A percentile compares a stretch with the other conserved stretches of the same genome.
These are phyloP conservation scores for Penicillium maclennaniae DNA, from an alignment of 495 filamentous ascomycete genomes.

Conservation along the genomic window DNA sequence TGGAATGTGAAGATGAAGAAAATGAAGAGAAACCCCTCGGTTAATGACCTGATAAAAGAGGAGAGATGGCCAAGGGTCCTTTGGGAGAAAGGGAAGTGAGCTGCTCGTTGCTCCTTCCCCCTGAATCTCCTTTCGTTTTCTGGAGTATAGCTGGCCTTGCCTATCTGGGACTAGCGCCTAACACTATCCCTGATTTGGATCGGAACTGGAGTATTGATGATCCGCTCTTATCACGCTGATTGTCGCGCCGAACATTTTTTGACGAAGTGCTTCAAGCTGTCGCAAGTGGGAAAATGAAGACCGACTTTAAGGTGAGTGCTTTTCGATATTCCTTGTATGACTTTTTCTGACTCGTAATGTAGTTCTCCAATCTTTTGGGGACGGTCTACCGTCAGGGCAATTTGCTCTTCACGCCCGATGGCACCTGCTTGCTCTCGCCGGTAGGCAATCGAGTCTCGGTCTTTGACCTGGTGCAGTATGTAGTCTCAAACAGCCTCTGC, in stretches of 20 bases:
- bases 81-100: conserved; percentile 22
- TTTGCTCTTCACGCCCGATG: conserved; percentile 93
- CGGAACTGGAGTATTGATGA: conserved; percentile 23
- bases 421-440: conserved; percentile 90
- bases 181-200: conserved; percentile 11
- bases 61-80: conserved; percentile 17
- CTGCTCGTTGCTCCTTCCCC: conserved; percentile 27
- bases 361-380: conserved; percentile 94
- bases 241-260: conserved; percentile 18
- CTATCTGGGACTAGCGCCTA: conserved; percentile 22
- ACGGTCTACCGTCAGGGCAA: conserved; percentile 98
- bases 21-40: conserved; percentile 17
- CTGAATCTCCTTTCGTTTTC: conserved; percentile 38
- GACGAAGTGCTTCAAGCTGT: conserved; percentile 23
- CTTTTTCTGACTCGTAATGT: neutral
- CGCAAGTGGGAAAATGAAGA: conserved; percentile 72
- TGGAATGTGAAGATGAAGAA: conserved; percentile 21
- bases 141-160: conserved; percentile 35
- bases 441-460: conserved; percentile 94
- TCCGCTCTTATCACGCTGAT: conserved; percentile 27
- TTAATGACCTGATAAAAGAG: conserved; percentile 8
- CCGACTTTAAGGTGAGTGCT: conserved; percentile 75
- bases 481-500: conserved; percentile 6
- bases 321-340: neutral
- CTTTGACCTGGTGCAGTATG: conserved; percentile 93